Evolutionary conservation across 768 basidiomycete species (phyloP).

Genomic region (Boletus pseudopeckii): DNA sequence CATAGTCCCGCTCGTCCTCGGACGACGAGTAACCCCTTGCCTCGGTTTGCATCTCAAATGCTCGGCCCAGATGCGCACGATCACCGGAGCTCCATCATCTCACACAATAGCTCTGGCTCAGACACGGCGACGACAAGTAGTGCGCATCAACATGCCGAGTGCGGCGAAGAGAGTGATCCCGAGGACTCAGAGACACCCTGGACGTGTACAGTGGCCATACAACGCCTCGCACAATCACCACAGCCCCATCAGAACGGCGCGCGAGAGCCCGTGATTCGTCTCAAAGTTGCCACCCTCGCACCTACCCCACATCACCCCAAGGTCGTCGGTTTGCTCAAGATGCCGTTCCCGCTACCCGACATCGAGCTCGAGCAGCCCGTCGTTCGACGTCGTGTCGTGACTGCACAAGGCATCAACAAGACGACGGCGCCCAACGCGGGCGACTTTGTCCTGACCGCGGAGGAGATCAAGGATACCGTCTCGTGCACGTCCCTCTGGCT

Average conservation of each 20-base stretch:
- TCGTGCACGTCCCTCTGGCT: constrained; percentile 88
- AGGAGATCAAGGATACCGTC: constrained; percentile 92
- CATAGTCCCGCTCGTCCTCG: constrained; percentile 15
- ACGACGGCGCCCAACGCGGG: constrained; percentile 21
- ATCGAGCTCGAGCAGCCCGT: constrained; percentile 64
- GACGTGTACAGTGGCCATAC: constrained; percentile 79
- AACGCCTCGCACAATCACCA: constrained; percentile 35
- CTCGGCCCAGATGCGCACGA: constrained; percentile 10
- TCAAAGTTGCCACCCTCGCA: constrained; percentile 81
- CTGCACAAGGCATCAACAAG: constrained; percentile 24
- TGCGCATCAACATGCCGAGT: constrained; percentile 32
- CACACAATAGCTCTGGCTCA: constrained; percentile 38
- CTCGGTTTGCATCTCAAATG: constrained; percentile 6
- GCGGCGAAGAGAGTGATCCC: constrained; percentile 83
- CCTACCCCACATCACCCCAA: constrained; percentile 97
- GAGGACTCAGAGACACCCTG: constrained; percentile 97
- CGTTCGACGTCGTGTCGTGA: constrained; percentile 48
- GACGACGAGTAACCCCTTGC: constrained; percentile 3
- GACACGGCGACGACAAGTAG: constrained; percentile 28
- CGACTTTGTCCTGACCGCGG: constrained; percentile 66
- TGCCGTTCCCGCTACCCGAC: constrained; percentile 86
- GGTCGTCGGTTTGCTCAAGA: constrained; percentile 86
- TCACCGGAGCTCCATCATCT: constrained; percentile 40
- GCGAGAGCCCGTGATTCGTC: constrained; percentile 23
- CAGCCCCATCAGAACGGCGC: constrained; percentile 2